Base-by-base conservation (phyloP, 768 basidiomycete genomes). In the Pleurotus djamor region DNA sequence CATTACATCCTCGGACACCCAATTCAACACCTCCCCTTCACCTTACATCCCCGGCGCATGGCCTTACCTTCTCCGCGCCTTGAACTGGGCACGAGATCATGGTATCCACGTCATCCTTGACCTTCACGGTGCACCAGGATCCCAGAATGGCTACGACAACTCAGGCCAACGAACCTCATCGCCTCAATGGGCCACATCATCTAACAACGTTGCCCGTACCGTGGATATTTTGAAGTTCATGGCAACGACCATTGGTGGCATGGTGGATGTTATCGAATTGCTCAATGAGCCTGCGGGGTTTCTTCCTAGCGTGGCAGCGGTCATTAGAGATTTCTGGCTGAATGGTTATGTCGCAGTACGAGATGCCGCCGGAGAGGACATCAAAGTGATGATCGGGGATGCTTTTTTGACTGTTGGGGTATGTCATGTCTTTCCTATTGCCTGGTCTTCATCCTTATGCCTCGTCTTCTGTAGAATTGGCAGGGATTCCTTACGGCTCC, bases 131-230 rank as follows among this genome's bases (percentile, higher is more conserved):
- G 88, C 85, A 4, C 86, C 88, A 0, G 87, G 84, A 6, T 80
- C 79, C n/a, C 79, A 81, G 59, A 83, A 80, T 61, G 88, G 89
- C 2, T 90, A 84, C 69, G 89, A 91, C 70, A 91, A 90, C 70
- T 90, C 88, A 6, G 89, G 89, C 1, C 86, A 86, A 66, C 76
- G 82, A 35, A 86, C 83, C 0, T 64, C 68, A 17, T 74, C 74
- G 54, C 83, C 88, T 2, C 69, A 76, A 48, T 92, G 87, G 86
- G 86, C 79, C 1, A 59, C 71, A 1, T 78, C 74, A 48, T 74
- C 82, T 33, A 74, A 81, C n/a, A 76, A 85, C 48, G 66, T 83
- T 50, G 71, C 70, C 6, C 72, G 81, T 33, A 87, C 88, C 9
- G 71, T 90, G 8, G 83, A 88, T 63, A 81, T 84, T 12, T 71